phyloP scores from a whole-genome alignment of 192 early-diverging fungal species.

The Kappamyces sp. region DNA sequence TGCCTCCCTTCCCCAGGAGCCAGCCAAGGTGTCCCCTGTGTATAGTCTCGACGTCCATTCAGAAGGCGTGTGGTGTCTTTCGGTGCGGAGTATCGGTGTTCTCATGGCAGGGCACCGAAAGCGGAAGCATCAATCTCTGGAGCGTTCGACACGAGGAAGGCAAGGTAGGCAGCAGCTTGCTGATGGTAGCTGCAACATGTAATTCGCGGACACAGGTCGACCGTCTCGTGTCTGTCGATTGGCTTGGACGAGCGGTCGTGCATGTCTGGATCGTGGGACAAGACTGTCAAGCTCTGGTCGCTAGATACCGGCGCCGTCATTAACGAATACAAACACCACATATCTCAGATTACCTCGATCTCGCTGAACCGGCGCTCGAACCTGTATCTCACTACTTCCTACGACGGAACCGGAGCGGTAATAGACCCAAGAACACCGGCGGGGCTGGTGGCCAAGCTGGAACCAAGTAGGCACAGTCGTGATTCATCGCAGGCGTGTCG shows the following conservation, averaged over 20 bases:
- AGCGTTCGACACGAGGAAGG: constrained; percentile 94
- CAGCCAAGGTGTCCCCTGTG: constrained; percentile 74
- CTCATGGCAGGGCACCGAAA: constrained; percentile 32
- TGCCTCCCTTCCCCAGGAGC: background rate
- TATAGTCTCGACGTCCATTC: constrained; percentile 92
- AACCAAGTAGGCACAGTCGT: constrained; percentile 4
- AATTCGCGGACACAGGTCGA: constrained; percentile 69
- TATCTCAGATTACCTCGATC: constrained; percentile 68
- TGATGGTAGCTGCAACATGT: constrained; percentile 52
- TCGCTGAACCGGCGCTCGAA: constrained; percentile 17
- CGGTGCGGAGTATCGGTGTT: constrained; percentile 59
- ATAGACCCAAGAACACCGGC: constrained; percentile 29
- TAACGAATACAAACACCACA: constrained; percentile 65
- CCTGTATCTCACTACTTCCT: constrained; percentile 27
- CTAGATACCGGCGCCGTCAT: constrained; percentile 70
- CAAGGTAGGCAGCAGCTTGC: constrained; percentile 28
- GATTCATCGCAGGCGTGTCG: background rate
- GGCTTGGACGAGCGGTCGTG: constrained; percentile 74
- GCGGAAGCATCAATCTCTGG: constrained; percentile 80
- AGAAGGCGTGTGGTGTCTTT: constrained; percentile 77
- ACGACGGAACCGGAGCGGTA: constrained; percentile 34
- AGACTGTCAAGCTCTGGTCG: constrained; percentile 69
- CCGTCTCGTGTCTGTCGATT: constrained; percentile 78
- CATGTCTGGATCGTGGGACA: constrained; percentile 96
- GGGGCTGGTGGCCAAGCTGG: constrained; percentile 25